Conservation (phyloP, 2,329 filamentous ascomycete genomes). For the Colletotrichum agaves region DNA sequence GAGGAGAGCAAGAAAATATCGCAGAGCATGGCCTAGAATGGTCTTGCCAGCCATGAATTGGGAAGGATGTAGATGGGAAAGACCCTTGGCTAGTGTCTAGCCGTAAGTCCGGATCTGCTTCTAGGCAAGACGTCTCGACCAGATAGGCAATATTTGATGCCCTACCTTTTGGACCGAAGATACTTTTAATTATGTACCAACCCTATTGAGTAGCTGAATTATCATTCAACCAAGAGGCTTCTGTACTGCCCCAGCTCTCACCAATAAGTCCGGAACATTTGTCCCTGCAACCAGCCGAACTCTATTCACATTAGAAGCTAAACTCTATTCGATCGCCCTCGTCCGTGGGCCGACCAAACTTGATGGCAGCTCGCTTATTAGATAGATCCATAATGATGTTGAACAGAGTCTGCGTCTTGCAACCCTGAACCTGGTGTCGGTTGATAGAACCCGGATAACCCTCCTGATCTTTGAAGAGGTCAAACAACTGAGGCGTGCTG, state of each 20-base stretch:
- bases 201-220: too few species aligned
- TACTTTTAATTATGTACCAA: too few species aligned
- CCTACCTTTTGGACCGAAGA: too few species aligned
- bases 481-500: conserved; percentile 32
- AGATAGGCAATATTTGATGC: too few species aligned
- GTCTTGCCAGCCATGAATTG: background rate
- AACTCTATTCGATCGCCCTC: background rate
- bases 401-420: conserved; percentile 45
- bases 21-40: background rate
- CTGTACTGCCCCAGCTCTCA: too few species aligned
- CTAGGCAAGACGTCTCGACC: too few species aligned
- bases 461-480: conserved; percentile 44
- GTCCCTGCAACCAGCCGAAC: too few species aligned
- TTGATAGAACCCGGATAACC: conserved; percentile 45
- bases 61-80: background rate
- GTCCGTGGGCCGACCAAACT: background rate
- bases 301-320: background rate
- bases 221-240: too few species aligned
- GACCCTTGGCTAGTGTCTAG: too few species aligned
- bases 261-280: too few species aligned
- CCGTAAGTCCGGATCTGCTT: too few species aligned
- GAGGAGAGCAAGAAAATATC: background rate
- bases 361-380: background rate
- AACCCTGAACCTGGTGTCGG: conserved; percentile 40
- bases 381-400: conserved; percentile 39